Evolutionary conservation across 78 protist species (phyloP), one percentile per base, ranked within the genome.

Genomic region (Protostelium mycophagum): DNA sequence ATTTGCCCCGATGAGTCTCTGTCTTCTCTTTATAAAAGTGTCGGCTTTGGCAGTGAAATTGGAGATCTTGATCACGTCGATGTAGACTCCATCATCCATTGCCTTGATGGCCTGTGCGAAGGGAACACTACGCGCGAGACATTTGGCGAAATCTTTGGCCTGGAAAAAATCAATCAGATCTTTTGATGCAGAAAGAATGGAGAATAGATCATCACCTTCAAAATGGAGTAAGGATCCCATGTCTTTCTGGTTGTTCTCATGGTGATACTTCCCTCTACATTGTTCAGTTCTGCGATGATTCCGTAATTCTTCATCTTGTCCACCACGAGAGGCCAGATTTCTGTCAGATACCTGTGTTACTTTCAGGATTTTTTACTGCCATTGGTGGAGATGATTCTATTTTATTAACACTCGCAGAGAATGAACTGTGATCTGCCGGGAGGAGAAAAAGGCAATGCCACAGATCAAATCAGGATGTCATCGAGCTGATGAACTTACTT

Each of bases 1-100:
- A 85, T 98, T 92, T 34, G 99, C 99, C 28, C 99, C 99, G 35
- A 99, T 85, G 36, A 99, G 95, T 9, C 99, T 95, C 85, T 99
- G 99, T 28, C 99, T 87, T 36, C 99, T 88, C 95, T 97, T 97
- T 85, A 98, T 91, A 85, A 98, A 99, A 29, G 98, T 95, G 86
- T 98, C 99, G 89, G 93, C 92, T 88, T 96, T 96, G 90, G 91
- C 63, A 85, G 92, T 96, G 35, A 95, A 83, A 34, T 86, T 83
- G 0, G 96, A 91, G 88, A 98, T 97, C 90, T 98, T 96, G 88
- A 99, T 97, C 92, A 99, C 92, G 86, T 99, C 99, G 88, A 98
- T 94, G n/a, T 38, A 73, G 28, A 96, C 86, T 28, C 97, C 98
- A 88, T 98, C 99, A 34, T 93, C 38, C 87, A 98, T 86, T 9